phyloP scores from a whole-genome alignment of 306 rosid species.

The Benincasa hispida region DNA sequence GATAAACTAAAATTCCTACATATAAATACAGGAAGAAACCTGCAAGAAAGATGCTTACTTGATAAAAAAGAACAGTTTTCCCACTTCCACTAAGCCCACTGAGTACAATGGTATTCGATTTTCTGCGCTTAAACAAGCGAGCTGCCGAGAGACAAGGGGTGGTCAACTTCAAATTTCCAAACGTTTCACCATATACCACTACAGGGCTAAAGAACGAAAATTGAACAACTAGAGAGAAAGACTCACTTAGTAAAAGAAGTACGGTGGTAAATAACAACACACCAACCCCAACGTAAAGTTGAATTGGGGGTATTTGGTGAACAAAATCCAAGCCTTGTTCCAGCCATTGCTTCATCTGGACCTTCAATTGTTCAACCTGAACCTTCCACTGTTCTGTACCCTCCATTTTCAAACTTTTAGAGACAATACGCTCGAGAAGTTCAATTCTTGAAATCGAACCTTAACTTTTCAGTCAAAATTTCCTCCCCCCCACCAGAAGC shows the following conservation, averaged over 20 bases:
- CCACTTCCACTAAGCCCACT: constrained; percentile 79
- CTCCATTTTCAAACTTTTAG: not conserved
- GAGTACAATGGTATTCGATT: constrained; percentile 56
- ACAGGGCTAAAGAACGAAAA: not conserved
- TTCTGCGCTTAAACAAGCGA: constrained; percentile 51
- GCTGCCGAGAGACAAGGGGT: constrained; percentile 27
- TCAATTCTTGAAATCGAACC: not conserved
- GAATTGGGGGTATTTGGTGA: constrained; percentile 11
- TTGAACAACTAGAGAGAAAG: not conserved
- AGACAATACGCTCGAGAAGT: not conserved
- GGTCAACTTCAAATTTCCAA: not conserved
- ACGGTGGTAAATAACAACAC: not conserved
- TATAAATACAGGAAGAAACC: not conserved
- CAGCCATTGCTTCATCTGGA: constrained; percentile 3
- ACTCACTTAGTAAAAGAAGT: constrained; percentile 8
- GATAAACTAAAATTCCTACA: not conserved
- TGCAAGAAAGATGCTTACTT: constrained; percentile 23
- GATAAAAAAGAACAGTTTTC: constrained; percentile 73
- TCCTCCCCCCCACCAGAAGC: too few species aligned
- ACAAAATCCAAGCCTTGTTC: constrained; percentile 5
- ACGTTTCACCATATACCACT: not conserved
- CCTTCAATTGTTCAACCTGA: constrained; percentile 7
- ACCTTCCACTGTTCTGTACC: constrained; percentile 7
- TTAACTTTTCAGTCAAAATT: not conserved
- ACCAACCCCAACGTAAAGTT: constrained; percentile 12